phyloP scores from a whole-genome alignment of 768 basidiomycete species.

The Krasilnikovozyma curviuscula region DNA sequence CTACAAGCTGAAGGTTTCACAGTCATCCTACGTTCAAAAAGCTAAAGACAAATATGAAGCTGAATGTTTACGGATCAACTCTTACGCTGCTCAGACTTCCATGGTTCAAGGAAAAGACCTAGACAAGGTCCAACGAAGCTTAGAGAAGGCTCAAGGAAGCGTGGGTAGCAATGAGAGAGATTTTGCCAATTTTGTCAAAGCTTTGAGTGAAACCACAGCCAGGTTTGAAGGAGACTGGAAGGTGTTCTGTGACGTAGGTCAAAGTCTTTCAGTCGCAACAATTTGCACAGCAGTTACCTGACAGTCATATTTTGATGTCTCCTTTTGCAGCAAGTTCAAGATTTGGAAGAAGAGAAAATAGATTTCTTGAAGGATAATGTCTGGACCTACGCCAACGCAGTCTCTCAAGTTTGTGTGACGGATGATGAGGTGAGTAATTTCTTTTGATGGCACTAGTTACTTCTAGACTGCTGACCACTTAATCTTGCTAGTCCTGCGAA shows the following conservation, averaged over 20 bases:
- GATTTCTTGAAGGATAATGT: constrained; percentile 87
- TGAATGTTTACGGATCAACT: constrained; percentile 83
- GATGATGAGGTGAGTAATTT: constrained; percentile 65
- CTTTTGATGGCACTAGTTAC: background rate
- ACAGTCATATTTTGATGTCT: background rate
- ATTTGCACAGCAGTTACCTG: background rate
- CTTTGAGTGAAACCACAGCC: constrained; percentile 48
- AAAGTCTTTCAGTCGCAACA: no score
- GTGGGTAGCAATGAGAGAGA: constrained; percentile 82
- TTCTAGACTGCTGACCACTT: no score
- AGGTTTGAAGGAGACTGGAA: constrained; percentile 95
- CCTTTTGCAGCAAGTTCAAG: constrained; percentile 48
- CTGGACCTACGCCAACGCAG: constrained; percentile 88
- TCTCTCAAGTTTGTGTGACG: constrained; percentile 84
- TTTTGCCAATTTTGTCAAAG: constrained; percentile 66
- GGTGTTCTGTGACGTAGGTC: constrained; percentile 55
- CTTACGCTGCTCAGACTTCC: constrained; percentile 74
- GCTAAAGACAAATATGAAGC: constrained; percentile 83
- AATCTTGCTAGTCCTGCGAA: no score
- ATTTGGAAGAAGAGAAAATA: constrained; percentile 83
- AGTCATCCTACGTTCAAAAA: constrained; percentile 53
- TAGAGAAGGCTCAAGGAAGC: constrained; percentile 73
- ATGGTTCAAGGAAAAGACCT: constrained; percentile 83
- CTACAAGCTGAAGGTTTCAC: constrained; percentile 71
- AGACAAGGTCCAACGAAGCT: constrained; percentile 68